Conservation (phyloP, 164 flowering plant species). For the Kingdonia uniflora region DNA sequence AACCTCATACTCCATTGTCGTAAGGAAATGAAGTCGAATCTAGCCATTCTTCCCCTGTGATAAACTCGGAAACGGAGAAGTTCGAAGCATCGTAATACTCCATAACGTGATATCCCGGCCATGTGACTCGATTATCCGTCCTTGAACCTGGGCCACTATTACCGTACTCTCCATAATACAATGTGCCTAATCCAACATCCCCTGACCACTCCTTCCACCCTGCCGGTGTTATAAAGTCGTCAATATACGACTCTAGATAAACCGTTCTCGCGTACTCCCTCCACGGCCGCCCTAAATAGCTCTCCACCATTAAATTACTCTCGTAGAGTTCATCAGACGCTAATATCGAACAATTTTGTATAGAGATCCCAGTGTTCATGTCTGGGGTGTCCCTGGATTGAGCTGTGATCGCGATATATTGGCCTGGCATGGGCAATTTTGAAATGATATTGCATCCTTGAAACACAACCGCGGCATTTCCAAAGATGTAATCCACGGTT, state of each 20-base stretch:
- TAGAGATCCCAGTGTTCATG: constrained; percentile 41
- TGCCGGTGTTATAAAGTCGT: background rate
- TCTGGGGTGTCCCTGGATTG: constrained; percentile 41
- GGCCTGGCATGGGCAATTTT: constrained; percentile 26
- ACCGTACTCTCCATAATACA: constrained; percentile 4
- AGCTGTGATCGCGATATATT: constrained; percentile 45
- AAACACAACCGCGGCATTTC: constrained; percentile 35
- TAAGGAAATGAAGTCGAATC: background rate
- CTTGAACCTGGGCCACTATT: constrained; percentile 1
- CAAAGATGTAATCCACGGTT: constrained; percentile 56
- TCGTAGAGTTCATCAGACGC: constrained; percentile 5
- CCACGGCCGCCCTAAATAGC: constrained; percentile 9
- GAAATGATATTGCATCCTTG: constrained; percentile 44
- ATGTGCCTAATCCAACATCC: background rate
- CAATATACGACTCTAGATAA: constrained; percentile 1
- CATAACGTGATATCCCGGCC: constrained; percentile 2
- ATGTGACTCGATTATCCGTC: background rate
- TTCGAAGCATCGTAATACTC: background rate
- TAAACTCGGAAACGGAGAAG: background rate
- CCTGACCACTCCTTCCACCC: constrained; percentile 12
- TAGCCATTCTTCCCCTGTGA: background rate
- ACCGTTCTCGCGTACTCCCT: constrained; percentile 1
- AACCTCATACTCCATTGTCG: too few relatives aligned
- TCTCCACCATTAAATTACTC: background rate
- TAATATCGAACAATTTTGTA: constrained; percentile 28